phyloP scores from a whole-genome alignment of 305 asterid species.

The Fraxinus dipetala region DNA sequence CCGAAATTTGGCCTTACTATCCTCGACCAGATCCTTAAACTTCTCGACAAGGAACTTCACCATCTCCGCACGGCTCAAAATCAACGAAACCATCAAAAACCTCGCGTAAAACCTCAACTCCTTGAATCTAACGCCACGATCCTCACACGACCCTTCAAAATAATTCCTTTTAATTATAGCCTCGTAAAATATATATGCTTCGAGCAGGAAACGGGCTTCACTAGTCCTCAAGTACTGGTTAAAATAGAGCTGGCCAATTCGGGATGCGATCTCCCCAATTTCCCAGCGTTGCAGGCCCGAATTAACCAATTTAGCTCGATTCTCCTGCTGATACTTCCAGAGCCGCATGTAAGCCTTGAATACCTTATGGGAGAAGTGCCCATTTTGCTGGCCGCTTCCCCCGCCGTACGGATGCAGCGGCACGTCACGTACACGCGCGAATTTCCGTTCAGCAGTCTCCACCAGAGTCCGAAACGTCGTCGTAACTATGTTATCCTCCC shows the following conservation, averaged over 20 bases:
- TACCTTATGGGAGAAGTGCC: conserved; percentile 73
- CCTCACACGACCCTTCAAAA: conserved; percentile 75
- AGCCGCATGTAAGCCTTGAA: conserved; percentile 79
- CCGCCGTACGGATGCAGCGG: conserved; percentile 74
- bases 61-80: conserved; percentile 71
- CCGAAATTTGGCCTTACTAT: conserved; percentile 71
- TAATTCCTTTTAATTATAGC: conserved; percentile 77
- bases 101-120: conserved; percentile 91
- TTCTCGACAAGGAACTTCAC: conserved; percentile 64
- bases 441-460: conserved; percentile 87
- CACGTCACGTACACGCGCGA: conserved; percentile 87
- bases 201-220: conserved; percentile 82
- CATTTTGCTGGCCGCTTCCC: conserved; percentile 45
- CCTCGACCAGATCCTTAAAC: conserved; percentile 74
- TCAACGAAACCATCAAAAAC: conserved; percentile 81
- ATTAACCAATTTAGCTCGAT: conserved; percentile 59
- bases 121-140: conserved; percentile 83
- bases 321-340: conserved; percentile 92
- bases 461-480: conserved; percentile 59
- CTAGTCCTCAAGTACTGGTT: conserved; percentile 92
- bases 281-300: conserved; percentile 94
- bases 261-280: conserved; percentile 98
- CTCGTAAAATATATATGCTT: conserved; percentile 85
- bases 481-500: conserved; percentile 45
- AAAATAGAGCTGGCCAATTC: conserved; percentile 89